Conservation (phyloP, 2,329 filamentous ascomycete species). For the Lasiodiplodia gonubiensis region DNA sequence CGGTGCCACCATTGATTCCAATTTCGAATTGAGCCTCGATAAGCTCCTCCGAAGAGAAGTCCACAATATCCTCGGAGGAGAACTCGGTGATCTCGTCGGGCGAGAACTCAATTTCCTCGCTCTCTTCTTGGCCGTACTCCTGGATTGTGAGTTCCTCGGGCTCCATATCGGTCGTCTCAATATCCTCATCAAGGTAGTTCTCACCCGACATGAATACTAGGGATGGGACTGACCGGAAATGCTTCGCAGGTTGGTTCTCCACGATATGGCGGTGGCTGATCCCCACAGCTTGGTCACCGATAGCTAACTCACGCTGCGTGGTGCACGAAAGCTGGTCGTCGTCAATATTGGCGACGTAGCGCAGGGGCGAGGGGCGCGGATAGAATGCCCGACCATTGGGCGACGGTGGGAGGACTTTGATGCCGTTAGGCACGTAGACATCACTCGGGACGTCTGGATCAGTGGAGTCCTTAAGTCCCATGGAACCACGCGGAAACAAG, state of each 20-base stretch:
- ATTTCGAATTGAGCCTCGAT: neutral
- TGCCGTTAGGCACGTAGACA: neutral
- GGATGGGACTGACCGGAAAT: too few relatives aligned
- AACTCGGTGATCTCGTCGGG: neutral
- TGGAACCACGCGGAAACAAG: neutral
- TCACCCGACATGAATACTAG: too few relatives aligned
- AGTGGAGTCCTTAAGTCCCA: neutral
- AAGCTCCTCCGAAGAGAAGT: neutral
- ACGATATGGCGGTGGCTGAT: too few relatives aligned
- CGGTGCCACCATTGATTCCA: too few relatives aligned
- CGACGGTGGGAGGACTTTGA: neutral
- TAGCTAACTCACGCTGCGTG: too few relatives aligned
- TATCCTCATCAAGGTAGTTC: too few relatives aligned
- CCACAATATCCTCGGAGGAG: neutral
- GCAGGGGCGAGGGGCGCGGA: neutral
- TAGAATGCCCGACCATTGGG: neutral
- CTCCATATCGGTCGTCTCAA: too few relatives aligned
- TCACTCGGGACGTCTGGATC: neutral
- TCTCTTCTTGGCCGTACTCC: neutral
- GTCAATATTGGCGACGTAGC: neutral
- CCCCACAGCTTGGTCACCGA: too few relatives aligned
- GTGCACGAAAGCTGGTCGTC: too few relatives aligned
- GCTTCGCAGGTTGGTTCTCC: too few relatives aligned
- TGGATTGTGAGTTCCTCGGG: neutral
- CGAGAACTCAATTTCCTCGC: neutral